Conservation (phyloP, 2,329 filamentous ascomycete species). For the Trichoderma cornu-damae region DNA sequence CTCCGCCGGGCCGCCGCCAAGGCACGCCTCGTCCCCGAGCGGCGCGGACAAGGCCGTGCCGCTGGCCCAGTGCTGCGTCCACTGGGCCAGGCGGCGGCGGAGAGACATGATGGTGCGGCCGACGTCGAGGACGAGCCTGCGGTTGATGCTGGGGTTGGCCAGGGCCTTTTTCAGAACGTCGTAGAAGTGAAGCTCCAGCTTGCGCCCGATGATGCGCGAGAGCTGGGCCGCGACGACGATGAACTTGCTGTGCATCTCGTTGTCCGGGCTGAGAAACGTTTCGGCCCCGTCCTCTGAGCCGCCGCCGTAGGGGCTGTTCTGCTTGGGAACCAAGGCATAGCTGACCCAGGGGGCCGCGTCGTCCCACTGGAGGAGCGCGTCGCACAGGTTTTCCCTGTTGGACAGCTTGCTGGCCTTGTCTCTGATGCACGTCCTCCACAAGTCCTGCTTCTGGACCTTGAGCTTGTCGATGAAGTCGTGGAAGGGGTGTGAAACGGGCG, state of each 20-base stretch:
- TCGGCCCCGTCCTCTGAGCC: not conserved
- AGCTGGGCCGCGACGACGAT: constrained; percentile 7
- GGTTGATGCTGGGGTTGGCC: constrained; percentile 1
- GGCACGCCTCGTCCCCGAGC: not conserved
- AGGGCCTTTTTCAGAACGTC: constrained; percentile 4
- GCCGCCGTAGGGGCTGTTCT: not conserved
- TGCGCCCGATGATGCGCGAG: constrained; percentile 7
- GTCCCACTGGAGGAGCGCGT: not conserved
- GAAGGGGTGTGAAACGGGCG: not conserved
- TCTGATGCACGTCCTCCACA: constrained; percentile 1
- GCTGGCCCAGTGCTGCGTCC: not conserved
- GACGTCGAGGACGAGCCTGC: not conserved
- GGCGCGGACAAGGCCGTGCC: not conserved
- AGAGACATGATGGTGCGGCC: constrained; percentile 14
- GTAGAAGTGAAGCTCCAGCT: constrained; percentile 14
- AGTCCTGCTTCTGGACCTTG: not conserved
- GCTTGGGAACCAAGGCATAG: not conserved
- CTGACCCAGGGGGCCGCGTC: not conserved
- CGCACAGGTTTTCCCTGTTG: not conserved
- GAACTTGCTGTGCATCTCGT: not conserved
- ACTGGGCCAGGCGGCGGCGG: not conserved
- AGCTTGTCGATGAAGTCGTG: constrained; percentile 9
- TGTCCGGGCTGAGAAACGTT: not conserved
- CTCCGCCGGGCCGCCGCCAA: not conserved
- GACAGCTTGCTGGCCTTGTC: not conserved